phyloP scores from a whole-genome alignment of 768 basidiomycete species.

The Cyclocybe cylindracea region DNA sequence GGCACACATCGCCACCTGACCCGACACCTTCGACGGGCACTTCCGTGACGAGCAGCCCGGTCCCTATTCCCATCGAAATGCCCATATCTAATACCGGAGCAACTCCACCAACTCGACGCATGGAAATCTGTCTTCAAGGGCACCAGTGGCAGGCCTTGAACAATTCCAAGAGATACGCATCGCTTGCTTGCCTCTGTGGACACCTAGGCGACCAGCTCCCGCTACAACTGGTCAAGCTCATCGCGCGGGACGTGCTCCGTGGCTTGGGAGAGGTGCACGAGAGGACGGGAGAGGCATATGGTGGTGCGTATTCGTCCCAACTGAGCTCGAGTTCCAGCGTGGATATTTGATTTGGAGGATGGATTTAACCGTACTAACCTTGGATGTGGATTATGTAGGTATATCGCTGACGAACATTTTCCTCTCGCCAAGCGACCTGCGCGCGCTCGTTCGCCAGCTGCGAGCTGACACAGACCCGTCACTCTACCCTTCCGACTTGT shows the following conservation, averaged over 20 bases:
- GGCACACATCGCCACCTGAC: too few relatives aligned
- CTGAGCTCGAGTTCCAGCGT: neutral
- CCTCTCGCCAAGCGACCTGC: slow-evolving; percentile 12
- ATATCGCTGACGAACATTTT: slow-evolving; percentile 19
- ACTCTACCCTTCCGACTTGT: slow-evolving; percentile 8
- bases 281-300: slow-evolving; percentile 12
- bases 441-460: slow-evolving; percentile 3
- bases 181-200: slow-evolving; percentile 21
- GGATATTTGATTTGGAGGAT: neutral
- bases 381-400: slow-evolving; percentile 8
- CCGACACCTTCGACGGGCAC: too few relatives aligned
- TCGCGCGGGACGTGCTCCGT: slow-evolving; percentile 26
- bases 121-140: slow-evolving; percentile 2
- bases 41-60: too few relatives aligned
- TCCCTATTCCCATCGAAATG: too few relatives aligned
- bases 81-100: too few relatives aligned
- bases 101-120: neutral
- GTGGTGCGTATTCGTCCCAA: slow-evolving; percentile 10
- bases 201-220: slow-evolving; percentile 23
- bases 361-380: too few relatives aligned
- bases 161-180: slow-evolving; percentile 15
- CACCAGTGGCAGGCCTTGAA: slow-evolving; percentile 16
- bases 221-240: slow-evolving; percentile 25
- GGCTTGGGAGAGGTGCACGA: slow-evolving; percentile 17
- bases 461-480: slow-evolving; percentile 9